Evolutionary conservation across 129 eudicot genomes (phyloP), one percentile per base, ranked within the genome.

Genomic region (Dittrichia graveolens): DNA sequence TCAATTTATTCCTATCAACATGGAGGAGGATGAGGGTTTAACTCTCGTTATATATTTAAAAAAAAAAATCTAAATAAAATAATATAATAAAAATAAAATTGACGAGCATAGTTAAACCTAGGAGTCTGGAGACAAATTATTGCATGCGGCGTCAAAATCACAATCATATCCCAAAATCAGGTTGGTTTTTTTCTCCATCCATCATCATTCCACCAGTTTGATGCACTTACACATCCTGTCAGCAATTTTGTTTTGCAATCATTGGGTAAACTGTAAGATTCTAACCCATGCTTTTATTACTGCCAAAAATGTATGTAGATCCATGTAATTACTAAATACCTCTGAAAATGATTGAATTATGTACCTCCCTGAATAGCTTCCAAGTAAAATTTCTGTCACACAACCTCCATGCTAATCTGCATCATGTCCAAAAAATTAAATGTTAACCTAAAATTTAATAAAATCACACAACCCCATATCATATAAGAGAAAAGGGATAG

Each of bases 241-340:
- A 74, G 53, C 42, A 60, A 49, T 11, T 47, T 59, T 16, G 37
- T 50, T 55, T 55, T 68, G 38, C 62, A 67, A 14, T 38, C 39
- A 37, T 60, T 50, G 71, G 24, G 72, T 76, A 68, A 68, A 56
- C 74, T 67, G 43, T 58, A 24, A 24, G 31, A 0, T 24, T 24
- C 2, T 24, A 62, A 78, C 10, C 65, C 66, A 62, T 52, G 61
- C 71, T 53, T 78, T 76, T 76, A 78, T 70, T 61, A 69, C 48
- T 24, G 58, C 71, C 64, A 69, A 69, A 75, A 70, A 71, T 42
- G 82, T 70, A 35, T 55, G 73, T 43, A 10, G 9, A 66, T 75
- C 59, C 80, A 66, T 55, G 65, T 43, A 61, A 40, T 69, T 69
- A 61, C 63, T 43, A 61, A 40, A 69, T 69, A 61, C 63, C 31